These are phyloP conservation scores for Kwoniella sp. DNA, from an alignment of 768 basidiomycete genomes.

Conservation along the genomic window DNA sequence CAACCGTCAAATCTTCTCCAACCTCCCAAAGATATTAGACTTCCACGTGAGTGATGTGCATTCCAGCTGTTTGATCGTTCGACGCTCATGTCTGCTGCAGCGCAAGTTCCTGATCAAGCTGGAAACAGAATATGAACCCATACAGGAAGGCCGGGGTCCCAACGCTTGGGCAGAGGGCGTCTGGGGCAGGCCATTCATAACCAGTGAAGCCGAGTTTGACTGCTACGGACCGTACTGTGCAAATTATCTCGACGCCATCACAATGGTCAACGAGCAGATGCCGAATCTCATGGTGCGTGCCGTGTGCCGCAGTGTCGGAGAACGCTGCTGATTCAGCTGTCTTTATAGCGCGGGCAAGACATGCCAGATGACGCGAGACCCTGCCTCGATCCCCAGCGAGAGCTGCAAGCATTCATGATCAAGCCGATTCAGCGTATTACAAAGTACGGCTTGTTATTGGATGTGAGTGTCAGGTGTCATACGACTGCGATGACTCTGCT, in stretches of 20 bases:
- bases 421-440: conserved; percentile 97
- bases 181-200: conserved; percentile 49
- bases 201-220: conserved; percentile 87
- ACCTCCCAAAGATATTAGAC: conserved; percentile 88
- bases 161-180: conserved; percentile 47
- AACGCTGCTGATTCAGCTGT: conserved; percentile 1
- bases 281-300: conserved; percentile 72
- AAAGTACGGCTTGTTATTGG: conserved; percentile 93
- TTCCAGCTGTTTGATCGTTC: background rate
- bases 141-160: conserved; percentile 39
- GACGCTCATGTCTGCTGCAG: conserved; percentile 19
- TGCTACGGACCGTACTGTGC: conserved; percentile 98
- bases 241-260: conserved; percentile 82
- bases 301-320: background rate
- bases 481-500: background rate
- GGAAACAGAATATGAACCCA: conserved; percentile 49
- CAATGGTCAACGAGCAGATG: conserved; percentile 79
- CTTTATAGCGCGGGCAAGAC: conserved; percentile 34
- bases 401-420: conserved; percentile 93
- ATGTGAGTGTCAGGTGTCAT: conserved; percentile 57
- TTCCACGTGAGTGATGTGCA: conserved; percentile 60
- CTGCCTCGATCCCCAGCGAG: conserved; percentile 52
- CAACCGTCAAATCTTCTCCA: conserved; percentile 90
- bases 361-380: conserved; percentile 25
- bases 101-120: conserved; percentile 49